Conservation (phyloP, 495 filamentous ascomycete genomes). For the Hypoxylon perforatum region DNA sequence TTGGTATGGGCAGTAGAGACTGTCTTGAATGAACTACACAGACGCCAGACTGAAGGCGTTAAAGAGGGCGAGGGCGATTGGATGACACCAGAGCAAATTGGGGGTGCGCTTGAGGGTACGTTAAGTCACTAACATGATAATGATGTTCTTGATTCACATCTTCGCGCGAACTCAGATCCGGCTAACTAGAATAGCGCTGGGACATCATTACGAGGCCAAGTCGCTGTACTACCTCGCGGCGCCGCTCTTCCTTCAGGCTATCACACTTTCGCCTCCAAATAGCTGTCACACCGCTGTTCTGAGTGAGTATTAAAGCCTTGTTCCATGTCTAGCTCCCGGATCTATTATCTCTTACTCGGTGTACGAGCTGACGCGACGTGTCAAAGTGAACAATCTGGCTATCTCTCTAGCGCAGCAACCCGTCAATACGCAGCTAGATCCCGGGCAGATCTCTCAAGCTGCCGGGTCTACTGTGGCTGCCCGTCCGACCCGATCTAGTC, state of each 20-base stretch:
- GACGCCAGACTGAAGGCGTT: conserved; percentile 70
- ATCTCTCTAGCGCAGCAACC: conserved; percentile 72
- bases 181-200: conserved; percentile 66
- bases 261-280: conserved; percentile 70
- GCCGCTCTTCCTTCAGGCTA: conserved; percentile 87
- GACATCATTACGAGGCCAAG: conserved; percentile 73
- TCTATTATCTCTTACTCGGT: not conserved
- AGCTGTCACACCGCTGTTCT: conserved; percentile 75
- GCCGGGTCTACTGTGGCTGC: conserved; percentile 37
- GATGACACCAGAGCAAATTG: conserved; percentile 78
- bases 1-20: conserved; percentile 88
- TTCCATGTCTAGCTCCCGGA: not conserved
- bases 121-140: conserved; percentile 13
- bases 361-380: conserved; percentile 8
- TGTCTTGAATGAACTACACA: conserved; percentile 74
- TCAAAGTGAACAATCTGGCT: conserved; percentile 77
- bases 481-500: conserved; percentile 58
- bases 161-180: conserved; percentile 14
- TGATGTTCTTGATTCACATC: not conserved
- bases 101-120: conserved; percentile 75
- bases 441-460: conserved; percentile 24
- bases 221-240: conserved; percentile 80
- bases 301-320: conserved; percentile 57
- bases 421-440: conserved; percentile 55
- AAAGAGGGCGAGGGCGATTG: conserved; percentile 75